phyloP scores from a whole-genome alignment of 306 rosid genomes.

The Malus asiatica region DNA sequence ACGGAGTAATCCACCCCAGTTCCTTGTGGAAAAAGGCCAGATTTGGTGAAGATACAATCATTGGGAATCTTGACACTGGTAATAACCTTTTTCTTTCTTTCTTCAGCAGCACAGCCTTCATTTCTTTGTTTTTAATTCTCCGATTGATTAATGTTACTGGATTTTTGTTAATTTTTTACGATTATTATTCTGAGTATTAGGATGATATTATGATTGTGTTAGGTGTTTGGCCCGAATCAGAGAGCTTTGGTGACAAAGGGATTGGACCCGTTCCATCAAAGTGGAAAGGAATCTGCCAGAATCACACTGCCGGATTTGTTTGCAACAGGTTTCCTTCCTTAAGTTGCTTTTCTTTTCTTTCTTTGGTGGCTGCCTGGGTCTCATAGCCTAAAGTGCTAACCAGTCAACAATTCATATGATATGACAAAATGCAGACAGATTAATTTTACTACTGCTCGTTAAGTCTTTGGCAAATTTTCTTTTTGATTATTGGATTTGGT shows the following conservation, averaged over 20 bases:
- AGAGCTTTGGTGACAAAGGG: slow-evolving; percentile 59
- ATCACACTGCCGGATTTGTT: slow-evolving; percentile 18
- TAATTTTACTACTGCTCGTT: no score
- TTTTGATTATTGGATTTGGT: neutral
- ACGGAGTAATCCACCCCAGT: slow-evolving; percentile 14
- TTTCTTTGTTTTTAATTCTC: neutral
- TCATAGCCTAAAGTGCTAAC: no score
- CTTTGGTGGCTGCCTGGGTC: no score
- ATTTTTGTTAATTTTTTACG: no score
- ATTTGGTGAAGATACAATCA: slow-evolving; percentile 53
- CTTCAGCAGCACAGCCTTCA: neutral
- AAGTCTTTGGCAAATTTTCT: no score
- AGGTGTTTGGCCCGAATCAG: slow-evolving; percentile 71
- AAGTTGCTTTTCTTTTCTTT: no score
- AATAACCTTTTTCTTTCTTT: neutral
- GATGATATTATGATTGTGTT: neutral
- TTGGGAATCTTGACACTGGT: slow-evolving; percentile 68
- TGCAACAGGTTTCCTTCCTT: slow-evolving; percentile 49
- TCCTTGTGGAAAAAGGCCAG: slow-evolving; percentile 49
- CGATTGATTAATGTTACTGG: no score
- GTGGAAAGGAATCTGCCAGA: slow-evolving; percentile 73
- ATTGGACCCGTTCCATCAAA: slow-evolving; percentile 50
- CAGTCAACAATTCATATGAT: no score
- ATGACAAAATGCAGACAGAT: no score
- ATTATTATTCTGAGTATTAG: no score